These are phyloP conservation scores for Colletotrichum gloeosporioides DNA, from an alignment of 2,329 filamentous ascomycete species.

Conservation along the genomic window DNA sequence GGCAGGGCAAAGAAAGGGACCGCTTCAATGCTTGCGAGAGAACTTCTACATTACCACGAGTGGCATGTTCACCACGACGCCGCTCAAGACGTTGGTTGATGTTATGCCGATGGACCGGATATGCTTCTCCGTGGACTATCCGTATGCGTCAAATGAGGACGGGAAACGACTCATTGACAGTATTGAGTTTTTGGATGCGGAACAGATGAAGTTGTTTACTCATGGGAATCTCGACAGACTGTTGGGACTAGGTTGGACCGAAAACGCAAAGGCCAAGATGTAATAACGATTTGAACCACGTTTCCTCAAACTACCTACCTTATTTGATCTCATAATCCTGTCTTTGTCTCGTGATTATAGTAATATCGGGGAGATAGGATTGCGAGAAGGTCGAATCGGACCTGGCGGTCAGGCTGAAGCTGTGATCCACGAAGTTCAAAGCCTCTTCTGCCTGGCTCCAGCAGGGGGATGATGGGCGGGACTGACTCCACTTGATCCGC, in stretches of 20 bases:
- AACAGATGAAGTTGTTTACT: neutral
- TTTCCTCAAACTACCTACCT: neutral
- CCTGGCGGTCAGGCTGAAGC: neutral
- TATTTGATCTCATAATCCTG: fast-evolving
- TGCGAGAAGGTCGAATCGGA: fast-evolving
- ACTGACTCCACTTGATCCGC: neutral
- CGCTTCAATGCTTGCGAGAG: neutral
- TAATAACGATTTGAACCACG: neutral
- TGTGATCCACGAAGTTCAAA: neutral
- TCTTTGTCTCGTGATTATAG: fast-evolving
- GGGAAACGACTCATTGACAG: neutral
- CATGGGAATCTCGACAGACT: neutral
- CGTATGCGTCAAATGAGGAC: neutral
- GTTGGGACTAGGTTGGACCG: fast-evolving
- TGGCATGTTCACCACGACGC: neutral
- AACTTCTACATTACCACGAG: neutral
- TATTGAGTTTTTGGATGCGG: neutral
- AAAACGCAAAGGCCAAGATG: neutral
- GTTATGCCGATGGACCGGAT: neutral
- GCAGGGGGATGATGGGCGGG: neutral
- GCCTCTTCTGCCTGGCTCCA: neutral
- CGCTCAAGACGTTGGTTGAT: neutral
- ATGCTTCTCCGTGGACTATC: neutral
- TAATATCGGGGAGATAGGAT: fast-evolving
- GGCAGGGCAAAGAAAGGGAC: neutral